Evolutionary conservation across 257 asterid species (phyloP), one percentile per base, ranked within the genome.

Genomic region (Nicotiana paniculata): DNA sequence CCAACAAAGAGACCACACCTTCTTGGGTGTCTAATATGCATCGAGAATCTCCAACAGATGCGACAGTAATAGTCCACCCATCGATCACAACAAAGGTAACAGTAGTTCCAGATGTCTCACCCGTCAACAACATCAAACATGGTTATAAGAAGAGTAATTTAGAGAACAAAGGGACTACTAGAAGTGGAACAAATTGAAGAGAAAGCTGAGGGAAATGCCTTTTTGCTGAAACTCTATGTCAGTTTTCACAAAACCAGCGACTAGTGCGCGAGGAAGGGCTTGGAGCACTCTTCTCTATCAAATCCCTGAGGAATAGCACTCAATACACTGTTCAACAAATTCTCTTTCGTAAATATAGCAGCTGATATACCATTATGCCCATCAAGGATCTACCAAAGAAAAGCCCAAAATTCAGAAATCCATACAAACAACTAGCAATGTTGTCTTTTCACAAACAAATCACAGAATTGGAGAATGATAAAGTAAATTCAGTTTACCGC

Each of bases 61-160:
- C 99, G 81, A 94, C 99, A 54, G 99, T 96, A 83, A 96, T 97
- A 32, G 98, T 96, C 99, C 98, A 96, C n/a, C 93, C 97, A 85
- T 94, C 98, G 81, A 96, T 92, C 83, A 96, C 97, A 53, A 94
- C 98, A 85, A 96, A 94, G 37, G 98, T 96, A 80, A 94, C 98
- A 2, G 99, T 96, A 21, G 99, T 96, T 59, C 99, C 99, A 81
- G 98, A 94, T 61, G 97, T 96, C 89, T 96, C 98, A 37, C 99
- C 97, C 93, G 90, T 87, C 82, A 86, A 48, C 21, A 77, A 35
- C 48, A 80, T 24, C 81, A 83, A 84, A 28, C 67, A 39, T 13
- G 46, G 24, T 65, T 54, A 43, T 81, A 33, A 88, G 82, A 87
- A 81, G 70, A 79, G 33, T 54, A 48, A 77, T 43, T 43, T 43